Base-by-base conservation (phyloP, 306 rosid species). In the Geum urbanum region DNA sequence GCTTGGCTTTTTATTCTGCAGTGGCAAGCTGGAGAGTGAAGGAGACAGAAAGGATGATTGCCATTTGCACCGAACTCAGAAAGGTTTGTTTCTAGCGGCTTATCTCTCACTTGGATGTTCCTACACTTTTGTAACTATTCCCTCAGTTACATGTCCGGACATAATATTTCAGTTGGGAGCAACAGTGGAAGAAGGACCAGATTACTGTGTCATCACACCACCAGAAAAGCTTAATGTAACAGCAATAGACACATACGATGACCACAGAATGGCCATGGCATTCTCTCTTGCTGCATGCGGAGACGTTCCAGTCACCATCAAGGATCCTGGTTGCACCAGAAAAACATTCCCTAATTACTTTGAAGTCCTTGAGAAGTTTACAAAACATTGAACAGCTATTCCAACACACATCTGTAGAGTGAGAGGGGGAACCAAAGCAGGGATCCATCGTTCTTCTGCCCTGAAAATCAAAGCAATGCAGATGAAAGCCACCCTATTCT, bases 21-120 rank as follows among this genome's bases (percentile, higher is more conserved):
- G 99, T 95, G 81, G 99, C 97, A 54, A 95, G 99, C 80, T 95
- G 99, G 99, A 89, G 99, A 80, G 99, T 95, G 40, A 95, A 95
- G 84, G 99, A 91, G 79, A 95, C 99, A 37, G 99, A 95, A 80
- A 84, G 99, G 79, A 95, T 95, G 99, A 86, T 95, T 59, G 99
- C 99, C 73, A 78, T 95, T 77, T 95, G 99, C 95, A 95, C 99
- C 41, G 99, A 95, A 79, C 99, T 95, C 69, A 85, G 95, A 63
- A 95, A 95, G 96, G 99, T 87, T 51, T 66, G 85, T 76, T 53
- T 56, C 48, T 57, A 49, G 70, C 47, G 41, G 50, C 60, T 75
- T 60, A 51, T 66, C n/a, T n/a, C 19, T 14, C 65, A 9, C 63
- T 46, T 65, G 39, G 6, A 66, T 76, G 57, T 73, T 32, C 51